Percentiles rank a stretch among this genome's conserved stretches.
Conservation (phyloP, 208 protist species). For the Wallacemonas sp. region DNA sequence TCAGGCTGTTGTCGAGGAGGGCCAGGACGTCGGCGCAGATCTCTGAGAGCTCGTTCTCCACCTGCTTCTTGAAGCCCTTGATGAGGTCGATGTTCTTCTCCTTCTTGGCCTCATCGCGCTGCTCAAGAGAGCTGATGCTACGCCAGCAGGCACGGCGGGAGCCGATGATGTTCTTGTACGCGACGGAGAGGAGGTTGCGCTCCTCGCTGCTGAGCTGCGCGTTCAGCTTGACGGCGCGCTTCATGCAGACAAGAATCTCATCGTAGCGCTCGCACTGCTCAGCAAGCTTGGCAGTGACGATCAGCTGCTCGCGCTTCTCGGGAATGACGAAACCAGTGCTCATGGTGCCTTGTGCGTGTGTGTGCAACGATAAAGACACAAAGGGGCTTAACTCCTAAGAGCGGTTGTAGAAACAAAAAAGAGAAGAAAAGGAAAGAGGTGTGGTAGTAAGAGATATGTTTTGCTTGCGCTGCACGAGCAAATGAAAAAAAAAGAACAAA, state of each 20-base stretch:
- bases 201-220: conserved; percentile 98
- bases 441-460: too few relatives aligned
- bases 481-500: too few relatives aligned
- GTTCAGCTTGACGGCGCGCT: conserved; percentile 94
- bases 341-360: conserved; percentile 16
- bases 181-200: conserved; percentile 99
- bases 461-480: neutral
- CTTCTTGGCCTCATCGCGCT: conserved; percentile 94
- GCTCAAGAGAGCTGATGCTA: conserved; percentile 97
- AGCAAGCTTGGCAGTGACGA: conserved; percentile 96
- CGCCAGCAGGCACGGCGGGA: conserved; percentile 98
- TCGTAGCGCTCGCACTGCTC: conserved; percentile 99
- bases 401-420: neutral
- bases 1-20: conserved; percentile 96
- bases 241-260: conserved; percentile 99
- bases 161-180: conserved; percentile 99
- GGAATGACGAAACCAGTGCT: conserved; percentile 68
- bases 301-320: conserved; percentile 93
- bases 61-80: conserved; percentile 94
- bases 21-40: conserved; percentile 97
- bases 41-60: conserved; percentile 97
- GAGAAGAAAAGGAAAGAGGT: conserved; percentile 3
- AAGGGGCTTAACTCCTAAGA: neutral
- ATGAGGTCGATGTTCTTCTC: conserved; percentile 93
- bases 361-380: neutral